phyloP scores from a whole-genome alignment of 164 flowering plant species.

The Cinnamomum micranthum region DNA sequence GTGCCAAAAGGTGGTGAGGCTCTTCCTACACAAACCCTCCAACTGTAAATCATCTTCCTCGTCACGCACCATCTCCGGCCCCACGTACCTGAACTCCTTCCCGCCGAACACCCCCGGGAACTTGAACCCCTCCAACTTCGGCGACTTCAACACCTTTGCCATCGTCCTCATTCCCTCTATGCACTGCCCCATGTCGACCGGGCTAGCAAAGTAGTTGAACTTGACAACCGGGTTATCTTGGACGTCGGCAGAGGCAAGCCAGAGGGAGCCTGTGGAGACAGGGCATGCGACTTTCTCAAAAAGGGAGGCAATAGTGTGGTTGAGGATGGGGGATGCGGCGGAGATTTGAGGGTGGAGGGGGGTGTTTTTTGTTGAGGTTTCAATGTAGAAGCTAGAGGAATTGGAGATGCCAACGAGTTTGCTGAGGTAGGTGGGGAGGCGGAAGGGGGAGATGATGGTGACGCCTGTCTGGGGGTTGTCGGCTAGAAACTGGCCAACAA shows the following conservation, averaged over 20 bases:
- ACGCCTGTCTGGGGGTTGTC: slow-evolving; percentile 82
- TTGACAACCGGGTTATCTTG: slow-evolving; percentile 60
- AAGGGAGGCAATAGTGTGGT: slow-evolving; percentile 66
- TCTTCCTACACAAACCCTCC: slow-evolving; percentile 67
- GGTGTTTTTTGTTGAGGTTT: slow-evolving; percentile 62
- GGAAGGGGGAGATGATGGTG: slow-evolving; percentile 57
- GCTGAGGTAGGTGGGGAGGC: slow-evolving; percentile 63
- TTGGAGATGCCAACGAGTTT: slow-evolving; percentile 82
- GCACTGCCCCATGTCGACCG: slow-evolving; percentile 54
- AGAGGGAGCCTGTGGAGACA: slow-evolving; percentile 52
- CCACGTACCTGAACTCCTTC: slow-evolving; percentile 56
- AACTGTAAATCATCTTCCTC: slow-evolving; percentile 27
- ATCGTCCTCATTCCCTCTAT: slow-evolving; percentile 61
- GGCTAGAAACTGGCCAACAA: slow-evolving; percentile 62
- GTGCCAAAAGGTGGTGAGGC: slow-evolving; percentile 93
- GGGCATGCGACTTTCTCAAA: slow-evolving; percentile 78
- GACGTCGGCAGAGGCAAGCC: slow-evolving; percentile 64
- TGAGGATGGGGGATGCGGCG: slow-evolving; percentile 31
- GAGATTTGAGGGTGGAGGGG: slow-evolving; percentile 28
- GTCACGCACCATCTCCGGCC: slow-evolving; percentile 54
- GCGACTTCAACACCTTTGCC: slow-evolving; percentile 43
- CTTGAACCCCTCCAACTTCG: slow-evolving; percentile 60
- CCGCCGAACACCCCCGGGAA: slow-evolving; percentile 41
- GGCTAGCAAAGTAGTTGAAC: slow-evolving; percentile 75
- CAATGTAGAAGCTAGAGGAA: slow-evolving; percentile 46